Base-by-base conservation (phyloP, 2,329 filamentous ascomycete genomes). In the Trichoderma brevicompactum region DNA sequence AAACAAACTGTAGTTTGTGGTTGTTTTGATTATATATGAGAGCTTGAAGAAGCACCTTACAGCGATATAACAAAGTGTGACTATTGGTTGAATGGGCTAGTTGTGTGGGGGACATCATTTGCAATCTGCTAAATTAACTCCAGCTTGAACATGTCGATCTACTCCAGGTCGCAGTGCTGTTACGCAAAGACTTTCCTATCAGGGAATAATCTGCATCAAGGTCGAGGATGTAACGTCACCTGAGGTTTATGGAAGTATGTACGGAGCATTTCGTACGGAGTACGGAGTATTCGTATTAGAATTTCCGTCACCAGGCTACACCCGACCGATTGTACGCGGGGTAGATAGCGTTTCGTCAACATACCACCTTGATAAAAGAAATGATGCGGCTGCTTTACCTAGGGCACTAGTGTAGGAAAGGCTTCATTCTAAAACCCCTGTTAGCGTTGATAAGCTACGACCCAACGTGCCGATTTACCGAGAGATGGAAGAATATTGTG, bases 171-270 rank as follows among this genome's bases (percentile, higher is more conserved):
- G 19, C 13, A 32, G 10, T 5, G 32, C 34, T 34, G 7, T 8
- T 19, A 52, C 10, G 17, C 58, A 41, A 8, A 34, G 23, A 12
- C 36, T 5, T 34, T 32, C n/a, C 38, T 34, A 19, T 43, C 17
- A 19, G 6, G 34, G 46, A n/a, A 52, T 52, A 32, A 34, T 43
- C 12, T n/a, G 36, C 7, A 23, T 34, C 9, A 9, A 10, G 9
- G 28, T 52, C n/a, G n/a, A 61, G 7, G 28, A 58, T 61, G 58
- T 61, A 61, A 61, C 58, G 58, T 61, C 58, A 61, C 58, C 36
- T 52, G 58, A 61, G 58, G 28, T 34, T 28, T 5, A 28, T 28
- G 23, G 23, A 28, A 28, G 38, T n/a, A 9, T 52, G 23, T 52
- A 40, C 2, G 23, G 23, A 34, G 56, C 52, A 50, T 36, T 52